Evolutionary conservation across 2,329 filamentous ascomycete species (phyloP).

Genomic region (Chlorencoelia australis): DNA sequence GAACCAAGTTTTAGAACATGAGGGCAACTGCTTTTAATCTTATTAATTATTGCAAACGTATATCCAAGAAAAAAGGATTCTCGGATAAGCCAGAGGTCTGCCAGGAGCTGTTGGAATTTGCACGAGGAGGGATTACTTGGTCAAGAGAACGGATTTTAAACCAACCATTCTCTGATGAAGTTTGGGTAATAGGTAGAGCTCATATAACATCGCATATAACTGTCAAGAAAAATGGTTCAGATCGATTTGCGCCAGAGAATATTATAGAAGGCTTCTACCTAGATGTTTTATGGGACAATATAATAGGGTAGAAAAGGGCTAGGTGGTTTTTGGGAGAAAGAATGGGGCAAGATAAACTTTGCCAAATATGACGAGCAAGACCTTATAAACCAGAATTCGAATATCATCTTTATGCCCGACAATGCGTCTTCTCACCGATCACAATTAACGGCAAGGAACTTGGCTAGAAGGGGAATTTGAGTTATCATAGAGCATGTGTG

Average conservation of each 20-base stretch:
- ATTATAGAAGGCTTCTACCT: constrained; percentile 2
- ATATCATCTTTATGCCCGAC: constrained; percentile 1
- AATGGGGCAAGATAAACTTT: background rate
- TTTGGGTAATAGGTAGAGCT: constrained; percentile 1
- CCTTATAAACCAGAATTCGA: background rate
- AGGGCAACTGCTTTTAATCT: background rate
- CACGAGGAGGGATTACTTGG: background rate
- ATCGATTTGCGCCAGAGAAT: constrained; percentile 1
- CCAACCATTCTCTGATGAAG: constrained; percentile 3
- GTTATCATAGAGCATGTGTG: background rate
- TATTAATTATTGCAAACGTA: background rate
- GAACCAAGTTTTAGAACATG: no score
- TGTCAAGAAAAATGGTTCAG: background rate
- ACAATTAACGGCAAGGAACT: no score
- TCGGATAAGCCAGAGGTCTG: constrained; percentile 1
- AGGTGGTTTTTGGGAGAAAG: constrained; percentile 6
- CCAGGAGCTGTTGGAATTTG: background rate
- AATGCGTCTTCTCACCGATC: background rate
- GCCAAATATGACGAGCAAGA: no score
- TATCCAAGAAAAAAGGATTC: constrained; percentile 1
- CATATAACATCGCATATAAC: background rate
- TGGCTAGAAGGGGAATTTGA: background rate
- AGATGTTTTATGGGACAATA: constrained; percentile 9
- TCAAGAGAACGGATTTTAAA: background rate
- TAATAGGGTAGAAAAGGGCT: background rate